Conservation (phyloP, 768 basidiomycete genomes). For the Postia placenta region DNA sequence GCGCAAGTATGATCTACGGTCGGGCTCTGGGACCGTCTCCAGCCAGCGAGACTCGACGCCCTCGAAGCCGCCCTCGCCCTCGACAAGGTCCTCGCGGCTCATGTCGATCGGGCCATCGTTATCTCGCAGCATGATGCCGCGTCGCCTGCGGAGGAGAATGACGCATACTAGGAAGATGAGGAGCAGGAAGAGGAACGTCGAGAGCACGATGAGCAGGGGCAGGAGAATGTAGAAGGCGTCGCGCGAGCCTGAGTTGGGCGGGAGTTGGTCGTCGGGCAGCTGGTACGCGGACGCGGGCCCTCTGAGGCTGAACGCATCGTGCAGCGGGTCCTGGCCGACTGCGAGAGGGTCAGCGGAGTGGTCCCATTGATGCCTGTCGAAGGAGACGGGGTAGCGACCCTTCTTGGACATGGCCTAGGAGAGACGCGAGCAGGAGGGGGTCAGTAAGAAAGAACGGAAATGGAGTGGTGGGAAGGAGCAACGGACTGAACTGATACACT, state of each 20-base stretch:
- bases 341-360: slow-evolving; percentile 11
- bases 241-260: slow-evolving; percentile 23
- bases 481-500: slow-evolving; percentile 5
- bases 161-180: slow-evolving; percentile 88
- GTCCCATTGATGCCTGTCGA: slow-evolving; percentile 6
- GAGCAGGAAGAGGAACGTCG: slow-evolving; percentile 88
- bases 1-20: slow-evolving; percentile 66
- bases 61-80: slow-evolving; percentile 91
- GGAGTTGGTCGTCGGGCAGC: slow-evolving; percentile 9
- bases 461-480: slow-evolving; percentile 8
- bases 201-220: slow-evolving; percentile 89
- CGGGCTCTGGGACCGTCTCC: slow-evolving; percentile 65
- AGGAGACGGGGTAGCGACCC: not conserved
- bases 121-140: slow-evolving; percentile 78
- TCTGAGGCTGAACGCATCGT: not conserved
- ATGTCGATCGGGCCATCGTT: slow-evolving; percentile 91
- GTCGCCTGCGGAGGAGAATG: slow-evolving; percentile 71
- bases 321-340: slow-evolving; percentile 9
- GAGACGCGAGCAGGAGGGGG: slow-evolving; percentile 8
- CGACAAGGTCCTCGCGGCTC: slow-evolving; percentile 83
- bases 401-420: slow-evolving; percentile 7
- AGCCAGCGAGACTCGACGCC: slow-evolving; percentile 92
- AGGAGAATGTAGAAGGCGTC: slow-evolving; percentile 84
- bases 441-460: slow-evolving; percentile 7
- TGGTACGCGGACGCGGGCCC: not conserved